Evolutionary conservation across 2,329 filamentous ascomycete species (phyloP).

Genomic region (Cadophora malorum): DNA sequence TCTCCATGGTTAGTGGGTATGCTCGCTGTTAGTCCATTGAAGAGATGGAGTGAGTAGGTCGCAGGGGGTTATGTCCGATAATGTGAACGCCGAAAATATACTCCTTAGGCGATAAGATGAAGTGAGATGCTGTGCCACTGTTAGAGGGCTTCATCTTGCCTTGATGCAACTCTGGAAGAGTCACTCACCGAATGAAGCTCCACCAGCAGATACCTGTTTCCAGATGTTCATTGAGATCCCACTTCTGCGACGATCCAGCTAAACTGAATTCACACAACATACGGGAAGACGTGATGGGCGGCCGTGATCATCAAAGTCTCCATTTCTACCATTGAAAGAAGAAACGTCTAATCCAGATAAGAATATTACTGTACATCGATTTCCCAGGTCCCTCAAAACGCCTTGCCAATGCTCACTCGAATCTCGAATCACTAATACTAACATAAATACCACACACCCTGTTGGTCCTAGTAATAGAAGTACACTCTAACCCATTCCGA

Average conservation of each 20-base stretch:
- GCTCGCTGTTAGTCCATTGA: no score
- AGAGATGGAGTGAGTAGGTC: no score
- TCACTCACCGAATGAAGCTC: neutral
- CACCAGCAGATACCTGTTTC: neutral
- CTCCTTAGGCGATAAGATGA: neutral
- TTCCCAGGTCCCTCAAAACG: slow-evolving; percentile 26
- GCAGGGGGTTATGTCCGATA: no score
- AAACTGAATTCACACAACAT: neutral
- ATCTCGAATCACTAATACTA: slow-evolving; percentile 4
- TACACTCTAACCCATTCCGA: slow-evolving; percentile 70
- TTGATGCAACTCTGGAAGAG: neutral
- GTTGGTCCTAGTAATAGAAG: neutral
- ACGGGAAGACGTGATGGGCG: neutral
- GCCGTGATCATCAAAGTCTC: slow-evolving; percentile 10
- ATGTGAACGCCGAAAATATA: neutral
- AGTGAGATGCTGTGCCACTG: neutral
- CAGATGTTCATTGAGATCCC: no score
- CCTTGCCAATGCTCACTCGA: slow-evolving; percentile 33
- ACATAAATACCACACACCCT: slow-evolving; percentile 27
- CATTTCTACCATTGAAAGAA: slow-evolving; percentile 2
- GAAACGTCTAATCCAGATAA: slow-evolving; percentile 4
- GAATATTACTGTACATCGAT: slow-evolving; percentile 22
- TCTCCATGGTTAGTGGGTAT: no score
- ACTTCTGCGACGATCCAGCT: neutral
- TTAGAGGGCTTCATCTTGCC: neutral